Evolutionary conservation across 257 asterid genomes (phyloP).

Genomic region (Eucommia ulmoides): DNA sequence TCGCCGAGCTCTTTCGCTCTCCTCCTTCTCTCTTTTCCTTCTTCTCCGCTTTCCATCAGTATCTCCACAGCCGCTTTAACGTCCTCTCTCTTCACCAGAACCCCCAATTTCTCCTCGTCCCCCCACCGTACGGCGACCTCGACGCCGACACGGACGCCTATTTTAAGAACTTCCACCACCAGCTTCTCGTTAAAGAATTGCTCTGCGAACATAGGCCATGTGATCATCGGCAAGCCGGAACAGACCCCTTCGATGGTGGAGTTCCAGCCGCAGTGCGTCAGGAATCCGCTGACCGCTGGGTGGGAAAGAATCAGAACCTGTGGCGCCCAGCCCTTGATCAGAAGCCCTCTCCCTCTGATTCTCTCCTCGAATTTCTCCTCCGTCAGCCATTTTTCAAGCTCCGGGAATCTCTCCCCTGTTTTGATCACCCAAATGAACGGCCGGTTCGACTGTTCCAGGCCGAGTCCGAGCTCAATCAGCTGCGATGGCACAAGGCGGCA

Average conservation of each 20-base stretch:
- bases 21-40: constrained; percentile 27
- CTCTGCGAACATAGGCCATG: constrained; percentile 83
- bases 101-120: constrained; percentile 55
- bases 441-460: constrained; percentile 23
- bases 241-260: constrained; percentile 63
- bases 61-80: constrained; percentile 29
- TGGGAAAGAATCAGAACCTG: constrained; percentile 63
- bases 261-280: constrained; percentile 95
- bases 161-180: constrained; percentile 29
- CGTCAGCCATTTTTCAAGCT: constrained; percentile 47
- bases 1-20: constrained; percentile 25
- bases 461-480: constrained; percentile 5
- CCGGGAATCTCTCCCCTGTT: constrained; percentile 24
- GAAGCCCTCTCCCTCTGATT: constrained; percentile 34
- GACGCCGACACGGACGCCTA: constrained; percentile 63
- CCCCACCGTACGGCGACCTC: constrained; percentile 66
- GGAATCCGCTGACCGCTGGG: constrained; percentile 39
- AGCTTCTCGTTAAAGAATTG: constrained; percentile 68
- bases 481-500: not conserved
- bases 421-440: constrained; percentile 40
- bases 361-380: constrained; percentile 49
- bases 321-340: constrained; percentile 86
- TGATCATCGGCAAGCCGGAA: constrained; percentile 56
- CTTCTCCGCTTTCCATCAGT: constrained; percentile 33
- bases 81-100: constrained; percentile 31